phyloP scores from a whole-genome alignment of 2,329 filamentous ascomycete genomes.

The Epichloe coenophiala region DNA sequence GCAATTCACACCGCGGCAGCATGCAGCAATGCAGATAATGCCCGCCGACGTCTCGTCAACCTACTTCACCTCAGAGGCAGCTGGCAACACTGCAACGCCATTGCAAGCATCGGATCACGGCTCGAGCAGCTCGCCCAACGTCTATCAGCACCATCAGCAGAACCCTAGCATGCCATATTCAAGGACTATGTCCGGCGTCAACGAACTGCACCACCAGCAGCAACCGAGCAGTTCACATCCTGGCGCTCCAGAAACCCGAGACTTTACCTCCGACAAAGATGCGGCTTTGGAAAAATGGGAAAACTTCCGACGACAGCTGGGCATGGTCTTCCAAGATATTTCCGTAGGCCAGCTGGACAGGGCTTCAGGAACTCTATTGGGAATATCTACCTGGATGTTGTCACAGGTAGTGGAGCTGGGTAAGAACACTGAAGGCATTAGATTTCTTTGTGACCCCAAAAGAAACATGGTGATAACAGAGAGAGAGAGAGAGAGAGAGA shows the following conservation, averaged over 20 bases:
- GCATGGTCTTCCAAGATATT: conserved; percentile 58
- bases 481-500: no score
- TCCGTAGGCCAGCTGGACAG: conserved; percentile 35
- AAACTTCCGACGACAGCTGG: conserved; percentile 47
- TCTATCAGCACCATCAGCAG: conserved; percentile 54
- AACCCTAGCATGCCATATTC: conserved; percentile 42
- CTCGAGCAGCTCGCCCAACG: conserved; percentile 35
- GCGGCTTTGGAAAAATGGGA: conserved; percentile 56
- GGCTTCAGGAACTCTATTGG: conserved; percentile 38
- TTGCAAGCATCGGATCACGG: conserved; percentile 36
- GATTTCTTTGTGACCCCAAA: background rate
- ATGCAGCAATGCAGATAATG: conserved; percentile 63
- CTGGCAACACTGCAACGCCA: conserved; percentile 38
- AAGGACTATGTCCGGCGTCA: conserved; percentile 31
- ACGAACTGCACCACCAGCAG: conserved; percentile 25
- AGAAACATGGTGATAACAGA: no score
- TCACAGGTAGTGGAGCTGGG: conserved; percentile 41
- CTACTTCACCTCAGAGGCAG: conserved; percentile 45
- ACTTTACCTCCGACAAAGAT: conserved; percentile 42
- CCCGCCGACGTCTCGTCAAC: conserved; percentile 39
- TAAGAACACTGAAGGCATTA: conserved; percentile 22
- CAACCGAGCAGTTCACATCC: conserved; percentile 8
- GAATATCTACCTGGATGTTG: conserved; percentile 42
- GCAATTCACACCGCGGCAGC: conserved; percentile 63
- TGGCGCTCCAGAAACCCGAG: conserved; percentile 35